phyloP scores from a whole-genome alignment of 2,329 filamentous ascomycete species.

The Capronia coronata region DNA sequence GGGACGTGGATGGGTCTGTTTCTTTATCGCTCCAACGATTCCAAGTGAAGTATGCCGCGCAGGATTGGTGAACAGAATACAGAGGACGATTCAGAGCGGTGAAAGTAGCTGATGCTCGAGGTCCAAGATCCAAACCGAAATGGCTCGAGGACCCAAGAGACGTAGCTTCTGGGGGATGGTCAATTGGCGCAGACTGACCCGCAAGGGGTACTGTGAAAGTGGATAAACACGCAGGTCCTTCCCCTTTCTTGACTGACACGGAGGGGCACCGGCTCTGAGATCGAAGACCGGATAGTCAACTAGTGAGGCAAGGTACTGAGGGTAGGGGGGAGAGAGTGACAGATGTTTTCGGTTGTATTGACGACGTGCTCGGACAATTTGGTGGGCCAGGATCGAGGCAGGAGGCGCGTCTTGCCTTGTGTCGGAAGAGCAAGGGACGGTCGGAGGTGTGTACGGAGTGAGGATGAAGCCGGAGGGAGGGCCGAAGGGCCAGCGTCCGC shows the following conservation, averaged over 20 bases:
- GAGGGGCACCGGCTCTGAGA: slow-evolving; percentile 12
- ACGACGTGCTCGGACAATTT: slow-evolving; percentile 24
- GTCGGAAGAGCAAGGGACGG: slow-evolving; percentile 16
- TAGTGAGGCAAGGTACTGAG: background rate
- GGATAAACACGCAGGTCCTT: slow-evolving; percentile 19
- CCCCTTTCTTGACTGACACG: slow-evolving; percentile 23
- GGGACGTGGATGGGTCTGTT: background rate
- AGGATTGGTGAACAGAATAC: slow-evolving; percentile 12
- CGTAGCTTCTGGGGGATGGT: slow-evolving; percentile 15
- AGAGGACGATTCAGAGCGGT: slow-evolving; percentile 15
- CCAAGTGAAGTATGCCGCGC: background rate
- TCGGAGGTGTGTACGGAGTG: slow-evolving; percentile 5
- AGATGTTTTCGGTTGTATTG: slow-evolving; percentile 24
- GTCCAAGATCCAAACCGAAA: slow-evolving; percentile 17
- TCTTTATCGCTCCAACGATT: slow-evolving; percentile 1
- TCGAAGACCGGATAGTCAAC: slow-evolving; percentile 5
- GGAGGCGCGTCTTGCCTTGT: slow-evolving; percentile 21
- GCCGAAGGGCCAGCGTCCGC: background rate
- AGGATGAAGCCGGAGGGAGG: background rate
- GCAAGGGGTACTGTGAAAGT: slow-evolving; percentile 26
- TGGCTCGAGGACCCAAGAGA: slow-evolving; percentile 20
- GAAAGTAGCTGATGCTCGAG: slow-evolving; percentile 18
- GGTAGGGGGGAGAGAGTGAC: slow-evolving; percentile 16
- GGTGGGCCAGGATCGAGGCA: slow-evolving; percentile 11
- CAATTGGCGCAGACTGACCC: slow-evolving; percentile 20